Evolutionary conservation across 345 rosid species (phyloP).

Genomic region (Mangifera indica): DNA sequence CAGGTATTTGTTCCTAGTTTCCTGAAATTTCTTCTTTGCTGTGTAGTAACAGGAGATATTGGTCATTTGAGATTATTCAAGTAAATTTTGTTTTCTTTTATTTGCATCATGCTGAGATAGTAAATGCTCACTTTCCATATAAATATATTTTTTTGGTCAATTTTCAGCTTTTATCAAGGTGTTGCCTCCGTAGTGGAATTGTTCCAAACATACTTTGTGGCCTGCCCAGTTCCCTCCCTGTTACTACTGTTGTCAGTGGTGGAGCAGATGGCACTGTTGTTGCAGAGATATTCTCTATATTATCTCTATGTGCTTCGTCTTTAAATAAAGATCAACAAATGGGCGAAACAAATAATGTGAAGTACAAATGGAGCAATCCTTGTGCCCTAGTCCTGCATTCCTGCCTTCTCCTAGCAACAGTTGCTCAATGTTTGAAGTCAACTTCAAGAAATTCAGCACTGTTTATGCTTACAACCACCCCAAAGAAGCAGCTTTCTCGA

Average conservation of each 20-base stretch:
- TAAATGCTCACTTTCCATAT: constrained; percentile 9
- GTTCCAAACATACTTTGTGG: constrained; percentile 85
- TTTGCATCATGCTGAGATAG: neutral
- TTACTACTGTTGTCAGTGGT: constrained; percentile 79
- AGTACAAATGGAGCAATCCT: constrained; percentile 59
- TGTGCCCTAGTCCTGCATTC: constrained; percentile 54
- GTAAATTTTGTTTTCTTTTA: constrained; percentile 5
- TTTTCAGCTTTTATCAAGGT: constrained; percentile 83
- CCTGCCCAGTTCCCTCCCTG: constrained; percentile 82
- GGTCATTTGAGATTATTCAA: neutral
- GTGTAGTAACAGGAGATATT: constrained; percentile 13
- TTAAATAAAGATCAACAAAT: constrained; percentile 54
- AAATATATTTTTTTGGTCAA: constrained; percentile 22
- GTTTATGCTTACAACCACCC: constrained; percentile 82
- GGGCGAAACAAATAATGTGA: constrained; percentile 51
- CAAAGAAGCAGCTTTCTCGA: constrained; percentile 78
- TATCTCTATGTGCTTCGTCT: constrained; percentile 55
- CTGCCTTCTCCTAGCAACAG: constrained; percentile 66
- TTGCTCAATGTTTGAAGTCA: constrained; percentile 85
- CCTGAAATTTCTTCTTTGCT: neutral
- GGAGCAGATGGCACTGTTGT: constrained; percentile 93
- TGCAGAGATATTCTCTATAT: constrained; percentile 73
- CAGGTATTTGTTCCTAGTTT: constrained; percentile 53
- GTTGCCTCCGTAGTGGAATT: constrained; percentile 76
- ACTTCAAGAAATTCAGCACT: constrained; percentile 82